Percentiles rank a stretch among this genome's conserved stretches.
These are phyloP conservation scores for Pyrrhoderma lamaoense DNA, from an alignment of 1,284 basidiomycete genomes.

Conservation along the genomic window DNA sequence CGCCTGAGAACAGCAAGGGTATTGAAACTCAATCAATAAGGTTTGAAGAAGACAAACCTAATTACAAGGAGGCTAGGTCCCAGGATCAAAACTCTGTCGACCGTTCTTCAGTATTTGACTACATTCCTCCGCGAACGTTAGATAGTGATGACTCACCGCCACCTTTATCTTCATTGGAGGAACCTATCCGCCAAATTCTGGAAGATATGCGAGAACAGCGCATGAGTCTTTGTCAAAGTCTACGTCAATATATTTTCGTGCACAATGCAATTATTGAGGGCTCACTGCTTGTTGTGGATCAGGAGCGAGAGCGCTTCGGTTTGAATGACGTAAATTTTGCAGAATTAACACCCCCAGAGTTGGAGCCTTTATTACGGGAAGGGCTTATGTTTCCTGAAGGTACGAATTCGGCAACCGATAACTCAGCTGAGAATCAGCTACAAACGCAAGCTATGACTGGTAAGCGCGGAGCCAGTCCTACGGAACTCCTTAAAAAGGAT, in stretches of 20 bases:
- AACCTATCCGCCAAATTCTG: constrained; percentile 71
- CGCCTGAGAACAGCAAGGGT: neutral
- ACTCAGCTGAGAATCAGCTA: too few relatives aligned
- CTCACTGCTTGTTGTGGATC: constrained; percentile 69
- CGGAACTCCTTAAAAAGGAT: constrained; percentile 57
- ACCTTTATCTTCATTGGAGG: constrained; percentile 52
- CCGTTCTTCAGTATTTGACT: constrained; percentile 29
- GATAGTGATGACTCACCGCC: constrained; percentile 49
- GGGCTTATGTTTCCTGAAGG: too few relatives aligned
- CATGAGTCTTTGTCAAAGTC: constrained; percentile 86
- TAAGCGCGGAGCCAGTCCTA: constrained; percentile 65
- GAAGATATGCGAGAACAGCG: constrained; percentile 88
- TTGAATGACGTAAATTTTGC: constrained; percentile 21
- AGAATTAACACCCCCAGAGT: constrained; percentile 23
- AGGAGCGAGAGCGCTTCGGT: constrained; percentile 40
- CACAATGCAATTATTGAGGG: constrained; percentile 82
- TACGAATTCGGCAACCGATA: too few relatives aligned
- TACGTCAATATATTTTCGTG: constrained; percentile 86
- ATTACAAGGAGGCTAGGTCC: too few relatives aligned
- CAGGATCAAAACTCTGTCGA: too few relatives aligned
- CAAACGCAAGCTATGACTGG: constrained; percentile 21
- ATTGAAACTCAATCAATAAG: too few relatives aligned
- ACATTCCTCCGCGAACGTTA: constrained; percentile 50
- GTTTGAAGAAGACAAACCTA: too few relatives aligned
- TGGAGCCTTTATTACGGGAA: too few relatives aligned